phyloP scores from a whole-genome alignment of 257 asterid species.

The Forsythia viridissima region DNA sequence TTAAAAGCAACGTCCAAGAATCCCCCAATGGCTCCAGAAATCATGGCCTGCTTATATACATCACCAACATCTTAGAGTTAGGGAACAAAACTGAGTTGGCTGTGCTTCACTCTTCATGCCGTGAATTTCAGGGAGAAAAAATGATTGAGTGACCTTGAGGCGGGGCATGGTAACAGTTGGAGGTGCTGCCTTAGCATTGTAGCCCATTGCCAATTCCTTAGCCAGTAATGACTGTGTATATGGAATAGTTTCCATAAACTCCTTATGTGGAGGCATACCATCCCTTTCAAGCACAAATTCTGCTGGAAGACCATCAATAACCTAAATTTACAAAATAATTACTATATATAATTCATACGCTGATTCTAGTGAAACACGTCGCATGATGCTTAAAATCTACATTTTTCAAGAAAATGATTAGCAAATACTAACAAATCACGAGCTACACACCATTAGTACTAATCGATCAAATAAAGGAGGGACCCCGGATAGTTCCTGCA shows the following conservation, averaged over 20 bases:
- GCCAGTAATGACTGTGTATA: slow-evolving; percentile 76
- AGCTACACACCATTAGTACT: slow-evolving; percentile 63
- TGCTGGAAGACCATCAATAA: slow-evolving; percentile 92
- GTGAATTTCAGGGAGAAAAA: background rate
- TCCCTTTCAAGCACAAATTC: slow-evolving; percentile 86
- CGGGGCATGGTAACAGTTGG: slow-evolving; percentile 99
- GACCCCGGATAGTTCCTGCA: slow-evolving; percentile 77
- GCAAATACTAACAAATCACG: slow-evolving; percentile 3
- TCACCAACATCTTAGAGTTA: slow-evolving; percentile 2
- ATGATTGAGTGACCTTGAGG: slow-evolving; percentile 53
- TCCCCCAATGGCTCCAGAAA: slow-evolving; percentile 95
- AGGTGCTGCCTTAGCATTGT: slow-evolving; percentile 94
- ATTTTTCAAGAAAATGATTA: slow-evolving; percentile 4
- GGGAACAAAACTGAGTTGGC: background rate
- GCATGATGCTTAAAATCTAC: background rate
- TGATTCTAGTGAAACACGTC: background rate
- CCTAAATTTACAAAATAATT: slow-evolving; percentile 42
- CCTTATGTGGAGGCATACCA: slow-evolving; percentile 68
- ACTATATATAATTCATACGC: slow-evolving; percentile 4
- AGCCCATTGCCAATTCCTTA: slow-evolving; percentile 68
- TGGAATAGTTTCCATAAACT: slow-evolving; percentile 75
- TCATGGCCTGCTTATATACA: slow-evolving; percentile 65
- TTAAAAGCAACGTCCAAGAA: slow-evolving; percentile 87
- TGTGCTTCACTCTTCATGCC: slow-evolving; percentile 15
- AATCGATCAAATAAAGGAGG: slow-evolving; percentile 70